phyloP scores from a whole-genome alignment of 371 early-diverging fungal genomes.

The Mycotypha africana region DNA sequence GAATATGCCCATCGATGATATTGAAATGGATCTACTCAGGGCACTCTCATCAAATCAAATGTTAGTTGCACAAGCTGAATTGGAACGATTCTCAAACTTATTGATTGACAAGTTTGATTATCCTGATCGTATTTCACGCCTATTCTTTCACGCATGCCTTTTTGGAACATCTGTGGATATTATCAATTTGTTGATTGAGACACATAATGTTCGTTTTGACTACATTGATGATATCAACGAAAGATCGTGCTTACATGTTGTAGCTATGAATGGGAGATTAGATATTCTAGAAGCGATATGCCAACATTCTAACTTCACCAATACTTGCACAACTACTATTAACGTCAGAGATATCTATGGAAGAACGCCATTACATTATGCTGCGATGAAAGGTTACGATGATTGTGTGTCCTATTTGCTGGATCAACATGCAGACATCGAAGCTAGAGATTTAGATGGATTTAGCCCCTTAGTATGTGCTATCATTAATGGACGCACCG shows the following conservation, averaged over 20 bases:
- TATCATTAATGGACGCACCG: conserved; percentile 73
- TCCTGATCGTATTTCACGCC: conserved; percentile 61
- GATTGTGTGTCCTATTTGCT: conserved; percentile 70
- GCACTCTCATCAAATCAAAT: conserved; percentile 44
- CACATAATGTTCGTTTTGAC: conserved; percentile 61
- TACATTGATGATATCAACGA: conserved; percentile 88
- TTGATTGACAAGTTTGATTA: conserved; percentile 45
- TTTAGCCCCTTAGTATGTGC: conserved; percentile 84
- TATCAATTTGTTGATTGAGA: conserved; percentile 58
- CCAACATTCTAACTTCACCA: conserved; percentile 53
- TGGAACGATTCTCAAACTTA: conserved; percentile 37
- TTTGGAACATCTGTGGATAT: conserved; percentile 56
- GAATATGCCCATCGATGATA: conserved; percentile 37
- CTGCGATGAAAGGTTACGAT: conserved; percentile 81
- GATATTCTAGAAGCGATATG: conserved; percentile 50
- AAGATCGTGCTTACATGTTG: conserved; percentile 84
- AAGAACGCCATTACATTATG: conserved; percentile 86
- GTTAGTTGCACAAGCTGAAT: conserved; percentile 36
- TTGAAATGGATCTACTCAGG: conserved; percentile 57
- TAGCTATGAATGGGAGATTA: conserved; percentile 72
- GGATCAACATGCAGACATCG: conserved; percentile 49
- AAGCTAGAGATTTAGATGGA: conserved; percentile 83
- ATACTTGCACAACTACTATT: conserved; percentile 42
- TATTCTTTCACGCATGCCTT: conserved; percentile 76
- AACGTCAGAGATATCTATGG: conserved; percentile 73